Base-by-base conservation (phyloP, 2,329 filamentous ascomycete genomes). In the Allantophomopsis lycopodina region DNA sequence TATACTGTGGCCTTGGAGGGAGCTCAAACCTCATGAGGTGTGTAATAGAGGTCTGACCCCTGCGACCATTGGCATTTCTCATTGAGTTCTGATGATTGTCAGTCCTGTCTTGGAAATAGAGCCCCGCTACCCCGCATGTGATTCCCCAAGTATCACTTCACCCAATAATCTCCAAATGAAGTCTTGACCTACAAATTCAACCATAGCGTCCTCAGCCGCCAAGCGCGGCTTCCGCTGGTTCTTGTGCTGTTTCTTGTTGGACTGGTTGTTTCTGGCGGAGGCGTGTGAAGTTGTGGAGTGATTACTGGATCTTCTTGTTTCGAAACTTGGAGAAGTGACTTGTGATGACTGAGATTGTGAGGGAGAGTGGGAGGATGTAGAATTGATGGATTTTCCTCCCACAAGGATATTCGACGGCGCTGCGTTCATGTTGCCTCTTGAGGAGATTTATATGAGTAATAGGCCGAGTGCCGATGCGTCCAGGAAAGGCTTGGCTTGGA, bases 41-140 rank as follows among this genome's bases (percentile, higher is more conserved):
- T 32, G 91, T 96, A 56, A 98, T 98, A 53, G 85, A 94, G 40
- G 87, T 95, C 61, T 95, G 89, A 40, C 91, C 91, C 52, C 91
- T 85, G 43, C 91, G 80, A 51, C 76, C 77, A 50, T 64, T 77
- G 44, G 72, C 71, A 78, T 80, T 61, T 68, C 71, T 61, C 68
- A 68, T 73, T 71, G 51, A 48, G 39, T 44, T 42, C 48, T 50
- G 33, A 6, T 53, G 49, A 21, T 8, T 12, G 16, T 34, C 32
- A 34, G 32, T 17, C 31, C 33, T 13, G 3, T 28, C 8, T 8
- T 28, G 5, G 23, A 28, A 28, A 28, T 8, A 28, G 5, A 28
- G 5, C 23, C 23, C 23, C 23, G 10, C 23, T 12, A 28, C 23
- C 23, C 23, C 23, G 23, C 23, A 28, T 6, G 23, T 28, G 23